A percentile compares a stretch with the other conserved stretches of the same genome.
These are phyloP conservation scores for Phytopythium litorale DNA, from an alignment of 352 stramenopile genomes.

Conservation along the genomic window DNA sequence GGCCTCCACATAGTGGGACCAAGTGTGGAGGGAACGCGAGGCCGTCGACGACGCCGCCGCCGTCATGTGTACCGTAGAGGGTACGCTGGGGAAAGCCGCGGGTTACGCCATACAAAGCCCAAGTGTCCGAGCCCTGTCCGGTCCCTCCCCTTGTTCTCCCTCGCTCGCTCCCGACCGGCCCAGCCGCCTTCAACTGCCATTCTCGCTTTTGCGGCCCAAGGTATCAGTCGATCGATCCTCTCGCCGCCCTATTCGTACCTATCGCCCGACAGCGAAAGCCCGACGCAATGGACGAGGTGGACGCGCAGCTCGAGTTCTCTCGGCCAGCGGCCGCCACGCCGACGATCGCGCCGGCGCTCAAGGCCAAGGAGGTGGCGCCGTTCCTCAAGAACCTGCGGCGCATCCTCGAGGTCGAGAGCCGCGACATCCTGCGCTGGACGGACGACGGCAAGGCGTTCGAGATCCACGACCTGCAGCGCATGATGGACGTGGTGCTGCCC, in stretches of 20 bases:
- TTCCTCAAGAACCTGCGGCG: constrained; percentile 64
- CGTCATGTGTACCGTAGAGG: not conserved
- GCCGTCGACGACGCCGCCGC: constrained; percentile 3
- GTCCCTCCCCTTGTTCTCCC: not conserved
- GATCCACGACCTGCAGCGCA: constrained; percentile 64
- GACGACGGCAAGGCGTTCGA: constrained; percentile 53
- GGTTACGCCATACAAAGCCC: not conserved
- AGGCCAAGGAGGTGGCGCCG: constrained; percentile 51
- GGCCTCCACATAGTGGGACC: not conserved
- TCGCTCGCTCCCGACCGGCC: not conserved
- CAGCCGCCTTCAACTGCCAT: constrained; percentile 7
- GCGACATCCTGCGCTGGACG: constrained; percentile 48
- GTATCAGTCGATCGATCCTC: not conserved
- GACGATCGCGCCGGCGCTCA: constrained; percentile 6
- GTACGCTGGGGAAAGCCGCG: not conserved
- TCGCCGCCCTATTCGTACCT: not conserved
- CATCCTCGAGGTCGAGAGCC: constrained; percentile 54
- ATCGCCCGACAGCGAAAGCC: not conserved
- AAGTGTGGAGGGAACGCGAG: constrained; percentile 1
- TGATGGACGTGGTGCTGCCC: constrained; percentile 85
- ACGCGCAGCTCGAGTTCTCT: constrained; percentile 2
- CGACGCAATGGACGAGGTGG: constrained; percentile 1
- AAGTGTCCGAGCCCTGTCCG: not conserved
- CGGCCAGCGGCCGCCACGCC: not conserved
- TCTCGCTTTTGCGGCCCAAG: constrained; percentile 5